These are phyloP conservation scores for Cladosporium cucumerinum DNA, from an alignment of 2,329 filamentous ascomycete species.

Conservation along the genomic window DNA sequence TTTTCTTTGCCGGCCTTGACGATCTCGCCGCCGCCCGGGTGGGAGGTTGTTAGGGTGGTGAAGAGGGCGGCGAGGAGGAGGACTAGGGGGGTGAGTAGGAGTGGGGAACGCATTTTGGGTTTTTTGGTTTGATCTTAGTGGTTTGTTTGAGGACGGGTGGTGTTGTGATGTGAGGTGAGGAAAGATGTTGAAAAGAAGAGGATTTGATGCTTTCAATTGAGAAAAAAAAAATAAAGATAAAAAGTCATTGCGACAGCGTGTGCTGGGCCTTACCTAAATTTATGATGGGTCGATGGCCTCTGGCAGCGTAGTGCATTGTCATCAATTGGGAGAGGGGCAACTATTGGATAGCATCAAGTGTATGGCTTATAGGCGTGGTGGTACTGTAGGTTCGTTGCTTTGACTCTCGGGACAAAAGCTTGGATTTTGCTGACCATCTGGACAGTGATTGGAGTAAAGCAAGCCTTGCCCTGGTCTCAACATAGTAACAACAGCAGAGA, in stretches of 20 bases:
- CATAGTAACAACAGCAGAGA: not conserved
- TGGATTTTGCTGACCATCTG: not conserved
- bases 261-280: not conserved
- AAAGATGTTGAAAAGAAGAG: not conserved
- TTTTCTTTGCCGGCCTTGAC: not conserved
- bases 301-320: not conserved
- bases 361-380: not conserved
- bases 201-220: not conserved
- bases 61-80: not conserved
- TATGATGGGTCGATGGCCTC: not conserved
- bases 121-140: not conserved
- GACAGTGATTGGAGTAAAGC: not conserved
- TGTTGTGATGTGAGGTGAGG: not conserved
- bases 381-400: not conserved
- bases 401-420: not conserved
- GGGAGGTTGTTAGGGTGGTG: not conserved
- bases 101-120: not conserved
- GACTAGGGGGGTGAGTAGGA: not conserved
- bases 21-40: not conserved
- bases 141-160: too few relatives aligned
- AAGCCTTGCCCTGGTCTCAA: not conserved
- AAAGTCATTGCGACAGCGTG: not conserved
- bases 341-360: not conserved
- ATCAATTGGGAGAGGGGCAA: not conserved
- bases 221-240: not conserved